phyloP scores from a whole-genome alignment of 495 filamentous ascomycete genomes.

The Articulospora tetracladia region DNA sequence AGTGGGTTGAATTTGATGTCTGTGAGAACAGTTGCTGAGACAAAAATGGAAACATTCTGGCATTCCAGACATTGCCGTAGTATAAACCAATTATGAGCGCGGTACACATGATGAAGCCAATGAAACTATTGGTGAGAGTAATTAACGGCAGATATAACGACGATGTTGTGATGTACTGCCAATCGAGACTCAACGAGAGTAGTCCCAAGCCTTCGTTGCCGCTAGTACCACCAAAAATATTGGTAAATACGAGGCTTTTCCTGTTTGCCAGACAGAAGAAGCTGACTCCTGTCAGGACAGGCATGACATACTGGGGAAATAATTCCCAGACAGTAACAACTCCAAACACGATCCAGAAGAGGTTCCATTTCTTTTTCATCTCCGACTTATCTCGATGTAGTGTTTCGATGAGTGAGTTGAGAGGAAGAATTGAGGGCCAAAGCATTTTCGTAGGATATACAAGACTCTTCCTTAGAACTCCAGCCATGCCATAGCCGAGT shows the following conservation, averaged over 20 bases:
- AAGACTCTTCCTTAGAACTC: constrained; percentile 45
- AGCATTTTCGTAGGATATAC: constrained; percentile 52
- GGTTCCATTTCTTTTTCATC: constrained; percentile 27
- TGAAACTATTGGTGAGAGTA: constrained; percentile 16
- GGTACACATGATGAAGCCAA: constrained; percentile 13
- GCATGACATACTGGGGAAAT: constrained; percentile 46
- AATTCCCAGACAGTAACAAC: constrained; percentile 45
- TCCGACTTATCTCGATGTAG: constrained; percentile 24
- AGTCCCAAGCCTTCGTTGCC: constrained; percentile 45
- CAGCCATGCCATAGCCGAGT: constrained; percentile 53
- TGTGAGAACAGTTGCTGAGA: constrained; percentile 35
- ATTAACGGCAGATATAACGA: constrained; percentile 10
- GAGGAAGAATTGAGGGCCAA: constrained; percentile 38
- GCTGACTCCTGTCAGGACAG: constrained; percentile 49
- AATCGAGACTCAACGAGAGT: constrained; percentile 55
- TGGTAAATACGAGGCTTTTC: constrained; percentile 49
- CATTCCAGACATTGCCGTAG: constrained; percentile 48
- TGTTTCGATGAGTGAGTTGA: constrained; percentile 40
- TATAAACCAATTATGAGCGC: constrained; percentile 9
- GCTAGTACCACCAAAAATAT: constrained; percentile 51
- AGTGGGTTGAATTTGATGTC: constrained; percentile 33
- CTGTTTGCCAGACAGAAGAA: constrained; percentile 54
- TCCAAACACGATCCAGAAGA: constrained; percentile 38
- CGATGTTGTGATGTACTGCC: constrained; percentile 39
- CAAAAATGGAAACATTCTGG: constrained; percentile 47